These are phyloP conservation scores for Penicillium pulvis DNA, from an alignment of 495 filamentous ascomycete species.

Conservation along the genomic window DNA sequence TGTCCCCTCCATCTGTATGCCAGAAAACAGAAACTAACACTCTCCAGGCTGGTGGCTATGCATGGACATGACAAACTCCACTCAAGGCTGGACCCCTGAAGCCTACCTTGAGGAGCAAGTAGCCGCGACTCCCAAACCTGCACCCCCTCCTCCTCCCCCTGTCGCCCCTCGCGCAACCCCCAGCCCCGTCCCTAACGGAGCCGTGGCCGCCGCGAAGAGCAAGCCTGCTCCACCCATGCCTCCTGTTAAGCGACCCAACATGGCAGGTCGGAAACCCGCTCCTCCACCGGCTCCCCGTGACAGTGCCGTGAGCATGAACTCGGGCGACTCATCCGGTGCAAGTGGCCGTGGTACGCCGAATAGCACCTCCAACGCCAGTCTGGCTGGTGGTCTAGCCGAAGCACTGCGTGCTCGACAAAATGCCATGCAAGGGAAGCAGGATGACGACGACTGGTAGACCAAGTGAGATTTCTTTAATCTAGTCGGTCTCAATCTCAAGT, in stretches of 20 bases:
- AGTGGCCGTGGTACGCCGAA: slow-evolving; percentile 70
- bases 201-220: slow-evolving; percentile 55
- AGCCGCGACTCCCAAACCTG: slow-evolving; percentile 50
- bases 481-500: slow-evolving; percentile 19
- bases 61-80: slow-evolving; percentile 60
- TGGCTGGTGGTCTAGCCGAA: slow-evolving; percentile 85
- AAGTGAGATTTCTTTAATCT: slow-evolving; percentile 3
- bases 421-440: slow-evolving; percentile 63
- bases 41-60: slow-evolving; percentile 89
- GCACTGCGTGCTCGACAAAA: slow-evolving; percentile 74
- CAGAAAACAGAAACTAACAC: slow-evolving; percentile 26
- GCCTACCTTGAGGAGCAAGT: slow-evolving; percentile 82
- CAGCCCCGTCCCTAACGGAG: slow-evolving; percentile 51
- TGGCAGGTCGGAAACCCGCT: slow-evolving; percentile 64
- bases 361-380: slow-evolving; percentile 65
- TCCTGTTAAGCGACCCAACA: slow-evolving; percentile 80
- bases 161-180: slow-evolving; percentile 51
- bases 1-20: slow-evolving; percentile 24
- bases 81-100: slow-evolving; percentile 89
- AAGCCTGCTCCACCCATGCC: slow-evolving; percentile 82
- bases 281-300: slow-evolving; percentile 66
- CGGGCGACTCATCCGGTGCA: slow-evolving; percentile 58
- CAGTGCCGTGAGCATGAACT: slow-evolving; percentile 72
- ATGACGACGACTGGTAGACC: slow-evolving; percentile 69
- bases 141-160: slow-evolving; percentile 63